Conservation (phyloP, 257 asterid genomes). For the Fraxinus americana region DNA sequence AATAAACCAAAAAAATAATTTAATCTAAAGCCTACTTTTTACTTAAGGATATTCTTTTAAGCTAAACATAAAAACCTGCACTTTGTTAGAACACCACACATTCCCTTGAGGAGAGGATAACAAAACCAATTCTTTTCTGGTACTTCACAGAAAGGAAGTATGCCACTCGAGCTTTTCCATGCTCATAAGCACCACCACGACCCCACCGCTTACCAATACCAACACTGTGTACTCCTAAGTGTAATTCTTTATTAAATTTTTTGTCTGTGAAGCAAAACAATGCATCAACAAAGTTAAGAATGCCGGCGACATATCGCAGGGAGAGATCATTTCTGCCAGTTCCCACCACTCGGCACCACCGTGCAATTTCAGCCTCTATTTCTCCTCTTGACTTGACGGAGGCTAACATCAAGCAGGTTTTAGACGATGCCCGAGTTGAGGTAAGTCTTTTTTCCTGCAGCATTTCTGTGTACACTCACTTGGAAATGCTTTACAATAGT, state of each 20-base stretch:
- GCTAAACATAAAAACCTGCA: too few species aligned
- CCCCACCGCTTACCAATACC: slow-evolving; percentile 18
- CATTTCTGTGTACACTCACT: neutral
- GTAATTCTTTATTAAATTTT: slow-evolving; percentile 17
- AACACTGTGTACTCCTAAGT: slow-evolving; percentile 18
- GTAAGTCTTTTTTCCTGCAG: slow-evolving; percentile 26
- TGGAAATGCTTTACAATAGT: neutral
- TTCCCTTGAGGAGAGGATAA: neutral
- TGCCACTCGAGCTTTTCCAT: slow-evolving; percentile 43
- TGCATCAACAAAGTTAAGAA: slow-evolving; percentile 12
- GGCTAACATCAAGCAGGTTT: slow-evolving; percentile 66
- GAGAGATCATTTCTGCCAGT: slow-evolving; percentile 23
- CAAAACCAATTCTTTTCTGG: neutral
- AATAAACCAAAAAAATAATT: too few species aligned
- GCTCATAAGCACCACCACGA: slow-evolving; percentile 22
- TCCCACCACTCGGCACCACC: neutral
- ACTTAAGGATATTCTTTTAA: too few species aligned
- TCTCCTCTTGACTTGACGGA: slow-evolving; percentile 75
- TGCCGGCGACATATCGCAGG: slow-evolving; percentile 9
- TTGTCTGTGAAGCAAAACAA: slow-evolving; percentile 33
- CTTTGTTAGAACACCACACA: neutral
- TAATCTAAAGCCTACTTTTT: too few species aligned
- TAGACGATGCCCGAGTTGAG: slow-evolving; percentile 69
- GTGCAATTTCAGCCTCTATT: slow-evolving; percentile 46
- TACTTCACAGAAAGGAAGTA: slow-evolving; percentile 11